phyloP scores from a whole-genome alignment of 2,329 filamentous ascomycete species.

The Fusarium sp. region DNA sequence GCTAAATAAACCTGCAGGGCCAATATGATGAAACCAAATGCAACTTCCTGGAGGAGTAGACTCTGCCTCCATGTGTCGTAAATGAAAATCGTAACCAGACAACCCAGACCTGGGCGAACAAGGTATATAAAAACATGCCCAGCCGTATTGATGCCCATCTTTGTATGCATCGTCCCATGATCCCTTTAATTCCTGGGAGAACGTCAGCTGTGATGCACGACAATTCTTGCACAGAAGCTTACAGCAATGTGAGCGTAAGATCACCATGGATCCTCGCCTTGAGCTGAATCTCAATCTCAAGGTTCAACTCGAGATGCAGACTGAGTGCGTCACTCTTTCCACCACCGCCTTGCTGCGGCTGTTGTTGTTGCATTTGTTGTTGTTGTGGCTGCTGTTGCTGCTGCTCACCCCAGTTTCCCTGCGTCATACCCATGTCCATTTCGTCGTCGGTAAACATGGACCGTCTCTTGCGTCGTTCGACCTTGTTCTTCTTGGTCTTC shows the following conservation, averaged over 20 bases:
- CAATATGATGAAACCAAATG: not conserved
- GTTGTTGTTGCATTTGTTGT: constrained; percentile 25
- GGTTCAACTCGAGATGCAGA: constrained; percentile 80
- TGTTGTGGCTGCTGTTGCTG: constrained; percentile 28
- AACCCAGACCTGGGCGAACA: not conserved
- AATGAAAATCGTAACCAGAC: not conserved
- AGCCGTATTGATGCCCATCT: not conserved
- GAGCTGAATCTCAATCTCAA: constrained; percentile 85
- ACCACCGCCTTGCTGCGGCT: constrained; percentile 27
- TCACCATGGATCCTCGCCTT: constrained; percentile 90
- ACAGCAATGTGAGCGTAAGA: constrained; percentile 78
- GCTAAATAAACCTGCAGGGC: not conserved
- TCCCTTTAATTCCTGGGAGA: constrained; percentile 16
- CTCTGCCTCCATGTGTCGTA: not conserved
- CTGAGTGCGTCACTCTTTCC: constrained; percentile 60
- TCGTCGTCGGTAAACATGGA: constrained; percentile 29
- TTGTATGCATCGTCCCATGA: not conserved
- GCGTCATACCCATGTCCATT: constrained; percentile 30
- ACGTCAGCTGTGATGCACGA: not conserved
- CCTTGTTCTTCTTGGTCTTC: constrained; percentile 38
- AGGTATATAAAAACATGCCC: not conserved
- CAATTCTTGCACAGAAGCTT: constrained; percentile 45
- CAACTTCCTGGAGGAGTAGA: not conserved
- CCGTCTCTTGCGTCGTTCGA: constrained; percentile 32
- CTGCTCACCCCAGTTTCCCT: constrained; percentile 27